These are phyloP conservation scores for Nakataea oryzae DNA, from an alignment of 2,329 filamentous ascomycete species.

Conservation along the genomic window DNA sequence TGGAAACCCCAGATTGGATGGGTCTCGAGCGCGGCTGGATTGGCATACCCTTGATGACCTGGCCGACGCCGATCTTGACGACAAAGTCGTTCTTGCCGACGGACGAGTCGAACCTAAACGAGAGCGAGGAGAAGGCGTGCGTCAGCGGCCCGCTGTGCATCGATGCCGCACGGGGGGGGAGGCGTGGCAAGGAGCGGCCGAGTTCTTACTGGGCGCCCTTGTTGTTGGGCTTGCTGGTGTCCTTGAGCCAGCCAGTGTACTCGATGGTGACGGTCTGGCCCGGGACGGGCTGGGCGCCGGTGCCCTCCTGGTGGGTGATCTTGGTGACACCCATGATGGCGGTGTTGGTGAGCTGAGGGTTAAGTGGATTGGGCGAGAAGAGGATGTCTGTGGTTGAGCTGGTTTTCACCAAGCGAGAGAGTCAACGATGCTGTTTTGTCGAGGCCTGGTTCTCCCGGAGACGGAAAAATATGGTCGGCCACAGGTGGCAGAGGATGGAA, in stretches of 20 bases:
- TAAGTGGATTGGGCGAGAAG: constrained; percentile 5
- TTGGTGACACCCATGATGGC: constrained; percentile 65
- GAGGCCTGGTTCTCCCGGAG: neutral
- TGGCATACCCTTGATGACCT: constrained; percentile 70
- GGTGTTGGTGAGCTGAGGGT: constrained; percentile 1
- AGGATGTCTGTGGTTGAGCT: constrained; percentile 7
- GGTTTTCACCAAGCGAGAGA: neutral
- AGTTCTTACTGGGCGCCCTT: constrained; percentile 56
- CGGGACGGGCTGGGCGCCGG: constrained; percentile 42
- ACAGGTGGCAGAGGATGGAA: neutral
- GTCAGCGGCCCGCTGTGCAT: constrained; percentile 5
- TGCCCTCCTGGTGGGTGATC: constrained; percentile 50
- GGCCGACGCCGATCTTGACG: constrained; percentile 68
- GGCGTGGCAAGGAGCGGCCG: constrained; percentile 19
- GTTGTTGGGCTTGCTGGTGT: constrained; percentile 45
- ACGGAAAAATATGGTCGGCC: neutral
- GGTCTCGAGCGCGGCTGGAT: constrained; percentile 5
- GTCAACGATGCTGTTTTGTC: neutral
- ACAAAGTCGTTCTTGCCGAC: constrained; percentile 66
- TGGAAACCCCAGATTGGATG: neutral
- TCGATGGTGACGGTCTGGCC: constrained; percentile 76
- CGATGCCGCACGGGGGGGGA: constrained; percentile 3
- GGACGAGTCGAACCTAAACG: constrained; percentile 76
- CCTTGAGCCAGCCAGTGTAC: constrained; percentile 83
- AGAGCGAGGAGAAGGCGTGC: constrained; percentile 7